Base-by-base conservation (phyloP, 768 basidiomycete genomes). In the Lyophyllum atratum region DNA sequence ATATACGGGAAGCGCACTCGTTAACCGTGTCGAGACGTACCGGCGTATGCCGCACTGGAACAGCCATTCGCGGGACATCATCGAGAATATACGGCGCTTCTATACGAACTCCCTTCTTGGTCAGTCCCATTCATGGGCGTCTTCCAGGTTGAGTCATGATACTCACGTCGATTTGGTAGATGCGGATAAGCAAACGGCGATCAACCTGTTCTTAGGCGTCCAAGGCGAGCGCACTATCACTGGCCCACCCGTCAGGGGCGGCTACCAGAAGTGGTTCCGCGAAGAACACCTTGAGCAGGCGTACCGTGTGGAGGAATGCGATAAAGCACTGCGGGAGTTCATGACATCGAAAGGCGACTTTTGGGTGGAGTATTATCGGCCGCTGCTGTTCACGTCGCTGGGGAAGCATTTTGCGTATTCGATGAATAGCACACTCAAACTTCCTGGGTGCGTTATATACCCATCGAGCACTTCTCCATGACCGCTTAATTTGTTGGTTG, bases 21-120 rank as follows among this genome's bases (percentile, higher is more conserved):
- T 98, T 44, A 98, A 98, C 65, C 82, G 95, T 2, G 93, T 98
- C 7, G 95, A 98, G 69, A 97, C 93, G 1, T 98, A 98, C 66
- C 85, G 95, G 40, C 84, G 93, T 26, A 94, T 95, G 82, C 92
- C 92, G 0, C 94, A 97, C 60, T 98, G 96, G 95, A 94, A 93
- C 66, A 95, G 93, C 63, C 96, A 98, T 72, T 97, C 95, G 1
- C 80, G 96, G 33, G 95, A 98, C 69, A 93, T 98, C 65, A 93
- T 95, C 60, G 95, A 97, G 73, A 96, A 95, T 66, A 88, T 98
- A 51, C 81, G 93, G 49, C 84, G 96, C 19, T 97, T 96, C 68
- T 98, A 98, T 69, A 89, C 94, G 9, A 99, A 99, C 66, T 93
- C 92, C 7, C 76, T 98, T 44, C 81, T 96, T 3, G 93, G 93